Base-by-base conservation (phyloP, 2,329 filamentous ascomycete genomes). In the Tolypocladium paradoxum region DNA sequence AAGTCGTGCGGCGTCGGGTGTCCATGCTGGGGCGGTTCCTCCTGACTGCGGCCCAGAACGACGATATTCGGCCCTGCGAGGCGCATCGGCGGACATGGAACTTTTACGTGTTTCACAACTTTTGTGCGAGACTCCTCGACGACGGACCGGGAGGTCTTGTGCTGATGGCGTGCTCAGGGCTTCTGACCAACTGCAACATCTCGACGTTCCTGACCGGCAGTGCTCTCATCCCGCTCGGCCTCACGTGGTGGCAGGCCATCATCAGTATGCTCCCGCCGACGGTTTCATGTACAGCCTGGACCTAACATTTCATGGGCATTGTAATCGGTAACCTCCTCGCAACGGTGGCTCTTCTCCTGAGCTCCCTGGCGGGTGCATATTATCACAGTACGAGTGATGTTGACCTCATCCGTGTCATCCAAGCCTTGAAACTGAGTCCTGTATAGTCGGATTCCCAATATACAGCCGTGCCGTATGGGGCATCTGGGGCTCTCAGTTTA, bases 31-130 rank as follows among this genome's bases (percentile, higher is more conserved):
- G 16, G 18, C 43, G 8, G 27, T 4, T 6, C 5, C 18, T 46
- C 24, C 40, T 24, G 12, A 31, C 27, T 8, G 16, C 3, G 8
- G 16, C 22, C 18, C 40, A 71, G 69, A 78, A 78, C 59, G 69
- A 78, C 56, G 76, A 79, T 58, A 74, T 78, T 53, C 72, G 74
- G 3, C 76, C 75, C 11, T 70, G 76, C 31, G 73, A 74, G 54
- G 60, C 65, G 1, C 67, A 59, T 45, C 64, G 72, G 45, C 65
- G 72, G 18, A 76, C 71, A 6, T 77, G 72, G 73, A 67, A 63
- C 4, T 68, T 67, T 29, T 60, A 68, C 54, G 69, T 71, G 4
- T 76, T 71, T 46, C 68, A 73, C 57, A 73, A 74, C 58, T 74
- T 67, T 50, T 75, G 74, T 74, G 58, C 14, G 33, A 31, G 14